phyloP scores from a whole-genome alignment of 441 rosid species.

The Geranium incanum region DNA sequence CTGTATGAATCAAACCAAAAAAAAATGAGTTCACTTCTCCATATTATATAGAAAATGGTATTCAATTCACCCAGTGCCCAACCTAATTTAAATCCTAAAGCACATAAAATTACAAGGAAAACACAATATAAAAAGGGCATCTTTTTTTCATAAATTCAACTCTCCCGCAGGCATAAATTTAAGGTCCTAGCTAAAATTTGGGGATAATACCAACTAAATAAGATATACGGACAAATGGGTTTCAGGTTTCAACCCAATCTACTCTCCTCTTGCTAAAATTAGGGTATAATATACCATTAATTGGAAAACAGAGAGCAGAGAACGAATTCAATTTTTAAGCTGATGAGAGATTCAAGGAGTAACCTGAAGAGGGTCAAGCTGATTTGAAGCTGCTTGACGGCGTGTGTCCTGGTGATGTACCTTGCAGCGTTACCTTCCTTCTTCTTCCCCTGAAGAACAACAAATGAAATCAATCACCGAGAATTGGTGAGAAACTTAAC shows the following conservation, averaged over 20 bases:
- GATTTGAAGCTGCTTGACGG: constrained; percentile 71
- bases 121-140: neutral
- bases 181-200: no score
- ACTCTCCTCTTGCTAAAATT: neutral
- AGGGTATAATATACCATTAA: neutral
- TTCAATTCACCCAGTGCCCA: neutral
- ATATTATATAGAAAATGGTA: neutral
- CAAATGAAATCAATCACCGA: neutral
- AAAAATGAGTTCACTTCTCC: neutral
- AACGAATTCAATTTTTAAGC: neutral
- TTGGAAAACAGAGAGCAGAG: neutral
- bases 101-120: neutral
- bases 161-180: no score
- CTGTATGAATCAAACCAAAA: constrained; percentile 29
- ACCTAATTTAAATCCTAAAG: neutral
- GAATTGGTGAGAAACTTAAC: neutral
- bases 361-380: constrained; percentile 63
- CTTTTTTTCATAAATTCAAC: no score
- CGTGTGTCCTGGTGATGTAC: constrained; percentile 78
- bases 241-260: neutral
- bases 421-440: constrained; percentile 85
- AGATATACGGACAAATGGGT: neutral
- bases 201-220: neutral
- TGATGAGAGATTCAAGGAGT: constrained; percentile 3
- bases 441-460: constrained; percentile 63